Evolutionary conservation across 768 basidiomycete species (phyloP), one percentile per base, ranked within the genome.

Genomic region (Scleroderma bovista): DNA sequence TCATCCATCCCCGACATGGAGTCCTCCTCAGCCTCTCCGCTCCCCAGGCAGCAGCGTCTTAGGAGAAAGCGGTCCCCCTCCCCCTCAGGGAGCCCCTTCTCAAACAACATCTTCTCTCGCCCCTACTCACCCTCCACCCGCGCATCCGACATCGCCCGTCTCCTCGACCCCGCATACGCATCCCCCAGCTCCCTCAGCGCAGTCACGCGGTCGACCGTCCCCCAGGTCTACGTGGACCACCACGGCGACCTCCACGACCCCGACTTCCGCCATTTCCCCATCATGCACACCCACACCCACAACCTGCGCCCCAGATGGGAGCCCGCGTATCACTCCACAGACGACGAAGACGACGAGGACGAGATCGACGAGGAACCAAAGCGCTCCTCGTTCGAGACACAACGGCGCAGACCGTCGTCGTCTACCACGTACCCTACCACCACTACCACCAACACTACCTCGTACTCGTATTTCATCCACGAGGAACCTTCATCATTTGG

Each of bases 181-280:
- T 74, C 46, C 26, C 68, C 53, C 52, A 65, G 51, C 43, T 29
- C 69, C 20, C 57, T 59, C 26, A 57, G 45, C 51, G 48, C 65
- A 0, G 46, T 57, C 0, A 51, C 26, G 26, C 4, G 43, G 39
- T 53, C 58, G 46, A 42, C 46, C 1, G 48, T 54, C 15, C 60
- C 37, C 32, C 57, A 63, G 38, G 80, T 75, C 51, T 83, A 82
- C 59, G 75, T 83, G 53, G 83, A 84, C 72, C 70, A 69, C 61
- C 70, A 76, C 51, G 83, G 82, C 44, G 76, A 81, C 63, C 69
- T 83, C 22, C 82, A 84, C 59, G 83, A 84, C 63, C 83, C 83
- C 20, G 83, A 84, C 60, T 84, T 75, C 66, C 73, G 81, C 53
- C 74, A 83, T 66, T 84, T 84, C 52, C 83, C 82, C 24, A 59